Evolutionary conservation across 192 early-diverging fungal genomes (phyloP).

Genomic region (Podila epicladia): DNA sequence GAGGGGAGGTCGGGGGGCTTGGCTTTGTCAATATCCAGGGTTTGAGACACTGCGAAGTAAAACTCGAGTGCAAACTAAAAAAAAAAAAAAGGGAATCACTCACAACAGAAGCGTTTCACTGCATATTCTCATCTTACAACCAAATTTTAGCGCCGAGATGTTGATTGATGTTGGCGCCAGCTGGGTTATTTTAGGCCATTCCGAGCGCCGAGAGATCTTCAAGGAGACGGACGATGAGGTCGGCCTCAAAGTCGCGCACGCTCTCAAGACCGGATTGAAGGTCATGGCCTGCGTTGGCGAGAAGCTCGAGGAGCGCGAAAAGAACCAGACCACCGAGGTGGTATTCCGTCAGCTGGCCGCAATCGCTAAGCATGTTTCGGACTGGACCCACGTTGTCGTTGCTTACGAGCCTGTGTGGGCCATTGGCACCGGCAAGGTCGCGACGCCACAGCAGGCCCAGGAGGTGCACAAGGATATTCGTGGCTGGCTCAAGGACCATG

Average conservation of each 20-base stretch:
- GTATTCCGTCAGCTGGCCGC: conserved; percentile 88
- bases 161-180: conserved; percentile 91
- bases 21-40: no score
- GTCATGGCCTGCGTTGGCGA: conserved; percentile 97
- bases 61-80: background rate
- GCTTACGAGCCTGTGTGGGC: conserved; percentile 99
- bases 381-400: conserved; percentile 93
- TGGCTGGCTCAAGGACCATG: conserved; percentile 78
- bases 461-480: conserved; percentile 89
- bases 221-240: conserved; percentile 83
- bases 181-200: conserved; percentile 98
- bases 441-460: conserved; percentile 93
- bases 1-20: no score
- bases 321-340: conserved; percentile 81
- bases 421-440: conserved; percentile 98
- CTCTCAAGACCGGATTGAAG: conserved; percentile 81
- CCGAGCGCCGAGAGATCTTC: conserved; percentile 93
- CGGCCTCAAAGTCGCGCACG: conserved; percentile 88
- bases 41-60: no score
- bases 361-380: conserved; percentile 73
- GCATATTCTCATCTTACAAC: background rate
- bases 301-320: conserved; percentile 91
- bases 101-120: background rate
- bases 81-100: background rate
- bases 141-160: conserved; percentile 74